phyloP scores from a whole-genome alignment of 2,329 filamentous ascomycete genomes.

The Madurella mycetomatis region DNA sequence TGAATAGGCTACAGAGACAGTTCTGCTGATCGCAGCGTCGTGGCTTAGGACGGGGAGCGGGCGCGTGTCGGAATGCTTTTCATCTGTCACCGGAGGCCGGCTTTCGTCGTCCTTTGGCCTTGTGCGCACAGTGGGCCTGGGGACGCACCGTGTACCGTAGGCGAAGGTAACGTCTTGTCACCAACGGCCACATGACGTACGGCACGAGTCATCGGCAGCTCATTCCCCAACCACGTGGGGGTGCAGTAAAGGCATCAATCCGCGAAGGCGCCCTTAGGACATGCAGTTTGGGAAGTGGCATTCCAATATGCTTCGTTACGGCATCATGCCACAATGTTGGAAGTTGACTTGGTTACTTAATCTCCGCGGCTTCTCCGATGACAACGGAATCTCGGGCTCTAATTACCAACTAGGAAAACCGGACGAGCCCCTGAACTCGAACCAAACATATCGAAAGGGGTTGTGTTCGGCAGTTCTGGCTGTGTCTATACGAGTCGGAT shows the following conservation, averaged over 20 bases:
- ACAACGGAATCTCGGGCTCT: too few relatives aligned
- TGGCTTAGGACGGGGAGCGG: background rate
- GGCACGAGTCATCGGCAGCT: too few relatives aligned
- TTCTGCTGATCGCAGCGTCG: background rate
- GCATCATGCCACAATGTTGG: background rate
- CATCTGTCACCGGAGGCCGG: background rate
- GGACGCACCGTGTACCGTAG: background rate
- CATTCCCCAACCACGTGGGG: too few relatives aligned
- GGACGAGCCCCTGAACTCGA: too few relatives aligned
- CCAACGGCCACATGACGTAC: background rate
- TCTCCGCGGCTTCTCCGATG: background rate
- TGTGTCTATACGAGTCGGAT: background rate
- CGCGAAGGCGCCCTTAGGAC: background rate
- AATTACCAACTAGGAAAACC: too few relatives aligned
- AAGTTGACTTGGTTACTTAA: background rate
- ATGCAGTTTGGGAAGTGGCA: background rate
- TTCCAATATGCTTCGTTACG: too few relatives aligned
- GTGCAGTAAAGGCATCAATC: background rate
- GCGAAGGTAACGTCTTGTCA: background rate
- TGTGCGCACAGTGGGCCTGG: background rate
- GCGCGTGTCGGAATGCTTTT: background rate
- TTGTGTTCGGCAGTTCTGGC: conserved; percentile 5
- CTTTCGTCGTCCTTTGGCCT: too few relatives aligned
- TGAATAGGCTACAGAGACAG: background rate
- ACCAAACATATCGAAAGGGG: background rate